Evolutionary conservation across 2,329 filamentous ascomycete species (phyloP), one percentile per base, ranked within the genome.

Genomic region (Ceratocystis papillata): DNA sequence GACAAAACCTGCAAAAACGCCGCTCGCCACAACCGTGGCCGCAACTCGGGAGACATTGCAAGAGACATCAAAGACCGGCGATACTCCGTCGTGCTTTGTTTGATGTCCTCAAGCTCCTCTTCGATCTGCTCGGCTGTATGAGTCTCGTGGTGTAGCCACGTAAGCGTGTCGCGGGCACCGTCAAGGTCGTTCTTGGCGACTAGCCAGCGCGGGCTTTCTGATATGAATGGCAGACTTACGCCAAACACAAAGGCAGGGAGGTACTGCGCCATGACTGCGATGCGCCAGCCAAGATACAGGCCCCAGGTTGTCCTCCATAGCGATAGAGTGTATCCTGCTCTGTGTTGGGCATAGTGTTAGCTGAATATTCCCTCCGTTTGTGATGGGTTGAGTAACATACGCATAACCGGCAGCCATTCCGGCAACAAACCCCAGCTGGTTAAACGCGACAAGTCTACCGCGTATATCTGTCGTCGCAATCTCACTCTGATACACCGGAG

Each of bases 151-250:
- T 81, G 78, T 45, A 84, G 77, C 73, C 77, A 82, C 63, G 73
- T 70, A 0, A 84, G 76, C 2, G 77, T 76, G 15, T 71, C 71
- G 30, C 74, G 74, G 5, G 81, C 81, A 10, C 73, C 72, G 2
- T 78, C 77, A 44, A 73, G 70, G 17, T 76, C 72, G 30, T 76
- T 77, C 44, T 80, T 77, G 67, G 83, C 80, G n/a, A 83, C 74
- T 3, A 84, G 77, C 82, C 82, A 84, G 33, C 82, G 79, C 0
- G 82, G 81, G 8, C 81, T 81, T 69, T 84, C 82, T 1, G 80
- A 80, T 25, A 81, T 73, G 48, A 81, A 80, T 0, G 80, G 80
- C 1, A 84, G 73, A 0, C 81, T 80, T 5, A 73, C 60, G 12
- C 77, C 75, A 68, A 84, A 84, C 10, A 81, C 68, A 6, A 77